Conservation (phyloP, 805 yeast species). For the Wickerhamomyces subpelliculosus region DNA sequence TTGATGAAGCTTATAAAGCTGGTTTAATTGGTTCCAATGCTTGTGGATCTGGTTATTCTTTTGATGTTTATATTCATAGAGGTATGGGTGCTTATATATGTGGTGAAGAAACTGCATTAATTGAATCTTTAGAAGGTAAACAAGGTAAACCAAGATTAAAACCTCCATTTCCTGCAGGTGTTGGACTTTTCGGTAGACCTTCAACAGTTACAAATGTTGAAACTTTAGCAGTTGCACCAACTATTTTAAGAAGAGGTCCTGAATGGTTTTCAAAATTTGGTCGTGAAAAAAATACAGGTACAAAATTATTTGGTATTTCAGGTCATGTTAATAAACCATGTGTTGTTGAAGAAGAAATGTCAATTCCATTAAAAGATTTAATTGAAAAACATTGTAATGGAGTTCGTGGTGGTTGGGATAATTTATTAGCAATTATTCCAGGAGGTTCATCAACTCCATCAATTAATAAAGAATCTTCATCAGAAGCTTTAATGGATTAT, state of each 20-base stretch:
- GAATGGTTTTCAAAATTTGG: slow-evolving; percentile 83
- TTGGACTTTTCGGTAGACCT: slow-evolving; percentile 86
- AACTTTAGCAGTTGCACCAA: slow-evolving; percentile 86
- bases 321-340: slow-evolving; percentile 92
- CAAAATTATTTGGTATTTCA: slow-evolving; percentile 78
- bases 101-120: slow-evolving; percentile 88
- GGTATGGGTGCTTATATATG: slow-evolving; percentile 93
- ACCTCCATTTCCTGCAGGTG: slow-evolving; percentile 95
- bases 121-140: slow-evolving; percentile 85
- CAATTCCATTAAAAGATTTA: slow-evolving; percentile 75
- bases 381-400: slow-evolving; percentile 90
- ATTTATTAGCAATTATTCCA: slow-evolving; percentile 79
- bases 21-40: slow-evolving; percentile 80
- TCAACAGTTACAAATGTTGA: slow-evolving; percentile 88
- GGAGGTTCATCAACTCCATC: slow-evolving; percentile 89
- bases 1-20: slow-evolving; percentile 78
- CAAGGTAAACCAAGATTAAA: slow-evolving; percentile 91
- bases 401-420: slow-evolving; percentile 89
- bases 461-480: slow-evolving; percentile 61
- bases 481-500: slow-evolving; percentile 74
- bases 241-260: slow-evolving; percentile 84
- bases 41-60: slow-evolving; percentile 81
- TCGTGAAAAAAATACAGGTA: slow-evolving; percentile 78
- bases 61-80: slow-evolving; percentile 79
- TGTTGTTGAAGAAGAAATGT: slow-evolving; percentile 92